Evolutionary conservation across 2,329 filamentous ascomycete genomes (phyloP), one percentile per base, ranked within the genome.

Genomic region (Ceratocystis albifundus): DNA sequence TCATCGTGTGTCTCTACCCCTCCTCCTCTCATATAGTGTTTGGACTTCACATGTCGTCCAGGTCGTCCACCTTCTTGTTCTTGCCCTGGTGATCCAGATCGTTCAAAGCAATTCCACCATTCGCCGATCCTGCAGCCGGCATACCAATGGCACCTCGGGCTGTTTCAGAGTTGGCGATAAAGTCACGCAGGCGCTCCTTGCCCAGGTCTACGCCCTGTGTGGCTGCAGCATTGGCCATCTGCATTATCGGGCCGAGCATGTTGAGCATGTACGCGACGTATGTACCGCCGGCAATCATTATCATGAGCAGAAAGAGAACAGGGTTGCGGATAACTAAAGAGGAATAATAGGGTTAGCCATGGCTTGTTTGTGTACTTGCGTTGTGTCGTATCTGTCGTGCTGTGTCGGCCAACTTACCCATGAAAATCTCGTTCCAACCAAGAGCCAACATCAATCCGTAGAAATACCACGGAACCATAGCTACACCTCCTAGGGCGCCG

Each of bases 391-490:
- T 41, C 20, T 12, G 48, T 25, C n/a, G n/a, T 53, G n/a, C 7
- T 25, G 48, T 12, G 12, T 53, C 46, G 10, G 44, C 36, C 48
- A 74, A 74, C 88, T 81, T 82, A 96, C 92, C 90, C 73, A 92
- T 89, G 70, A 96, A 80, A 69, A 99, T 92, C 77, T 99, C 94
- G 76, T 99, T 99, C 94, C 94, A 99, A n/a, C 94, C 94, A 62
- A 99, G 80, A 25, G 90, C 89, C 70, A 99, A 79, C 66, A 99
- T 80, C 66, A 97, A 76, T 53, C 85, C 90, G 72, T 96, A 99
- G 76, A 99, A 96, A 77, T 96, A 97, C 69, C 96, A 78, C 4
- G 94, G 94, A 62, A 99, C 86, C 76, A 96, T 92, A 3, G 92
- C 89, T 71, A 99, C 89, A 67, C 93, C 92, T 65, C 94, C 94